Evolutionary conservation across 768 basidiomycete species (phyloP).

Genomic region (Russula foetens): DNA sequence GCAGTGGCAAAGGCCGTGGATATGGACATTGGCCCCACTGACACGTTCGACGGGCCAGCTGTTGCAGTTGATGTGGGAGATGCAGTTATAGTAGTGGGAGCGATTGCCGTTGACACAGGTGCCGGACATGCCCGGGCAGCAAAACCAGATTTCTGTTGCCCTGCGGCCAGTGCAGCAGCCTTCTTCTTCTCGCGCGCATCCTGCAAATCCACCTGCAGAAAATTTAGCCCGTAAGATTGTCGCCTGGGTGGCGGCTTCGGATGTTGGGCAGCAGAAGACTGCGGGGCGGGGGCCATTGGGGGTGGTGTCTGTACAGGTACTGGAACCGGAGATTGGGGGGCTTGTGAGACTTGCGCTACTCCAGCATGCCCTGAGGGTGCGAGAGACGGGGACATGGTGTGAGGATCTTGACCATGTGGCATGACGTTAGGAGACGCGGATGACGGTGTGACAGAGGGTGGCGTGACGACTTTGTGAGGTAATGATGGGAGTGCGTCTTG

Average conservation of each 20-base stretch:
- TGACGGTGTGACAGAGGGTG: not conserved
- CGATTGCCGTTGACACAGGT: not conserved
- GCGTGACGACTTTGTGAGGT: not conserved
- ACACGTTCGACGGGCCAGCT: not conserved
- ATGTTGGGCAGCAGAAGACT: not conserved
- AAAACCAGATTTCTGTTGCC: not conserved
- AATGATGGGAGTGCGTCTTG: not conserved
- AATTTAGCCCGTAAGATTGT: constrained; percentile 8
- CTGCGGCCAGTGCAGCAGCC: not conserved
- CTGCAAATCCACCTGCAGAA: constrained; percentile 10
- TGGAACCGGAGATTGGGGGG: not conserved
- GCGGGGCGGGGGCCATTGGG: not conserved
- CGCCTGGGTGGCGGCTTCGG: not conserved
- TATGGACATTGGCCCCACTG: not conserved
- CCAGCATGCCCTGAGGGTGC: not conserved
- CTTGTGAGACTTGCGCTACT: not conserved
- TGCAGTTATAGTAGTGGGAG: not conserved
- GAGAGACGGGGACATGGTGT: not conserved
- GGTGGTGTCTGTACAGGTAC: not conserved
- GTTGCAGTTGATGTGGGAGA: not conserved
- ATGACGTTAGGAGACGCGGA: not conserved
- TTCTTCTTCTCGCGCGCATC: constrained; percentile 8
- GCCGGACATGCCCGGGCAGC: not conserved
- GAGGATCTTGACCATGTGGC: not conserved
- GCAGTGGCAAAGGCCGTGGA: not conserved